Conservation (phyloP, 2,329 filamentous ascomycete species). For the Diaporthe vexans region DNA sequence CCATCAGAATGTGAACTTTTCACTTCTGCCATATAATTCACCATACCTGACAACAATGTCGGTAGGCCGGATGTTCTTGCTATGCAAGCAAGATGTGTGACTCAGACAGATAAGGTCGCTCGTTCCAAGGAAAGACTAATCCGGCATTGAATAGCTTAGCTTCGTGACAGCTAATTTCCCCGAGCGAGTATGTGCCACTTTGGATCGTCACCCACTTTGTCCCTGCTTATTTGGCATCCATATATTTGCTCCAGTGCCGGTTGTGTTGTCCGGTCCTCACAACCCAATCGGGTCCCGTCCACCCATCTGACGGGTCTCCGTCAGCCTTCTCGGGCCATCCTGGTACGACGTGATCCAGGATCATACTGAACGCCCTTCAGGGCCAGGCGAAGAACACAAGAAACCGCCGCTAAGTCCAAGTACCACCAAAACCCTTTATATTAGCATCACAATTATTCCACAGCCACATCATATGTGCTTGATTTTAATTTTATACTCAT, state of each 20-base stretch:
- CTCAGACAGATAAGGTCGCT: background rate
- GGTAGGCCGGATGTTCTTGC: background rate
- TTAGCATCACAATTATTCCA: no score
- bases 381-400: no score
- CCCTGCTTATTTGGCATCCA: background rate
- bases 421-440: no score
- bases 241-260: constrained; percentile 1
- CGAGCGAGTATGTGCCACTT: background rate
- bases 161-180: constrained; percentile 1
- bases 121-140: background rate
- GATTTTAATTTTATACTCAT: no score
- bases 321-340: constrained; percentile 26
- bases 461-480: no score
- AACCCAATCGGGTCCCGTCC: constrained; percentile 26
- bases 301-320: background rate
- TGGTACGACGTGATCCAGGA: background rate
- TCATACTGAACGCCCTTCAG: background rate
- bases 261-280: background rate
- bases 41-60: no score
- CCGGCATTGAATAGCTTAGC: constrained; percentile 3
- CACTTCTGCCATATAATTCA: background rate
- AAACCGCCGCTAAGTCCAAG: no score
- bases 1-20: no score
- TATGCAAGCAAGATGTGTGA: background rate
- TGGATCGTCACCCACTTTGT: background rate